Evolutionary conservation across 2,329 filamentous ascomycete genomes (phyloP).

Genomic region (Triangularia setosa): DNA sequence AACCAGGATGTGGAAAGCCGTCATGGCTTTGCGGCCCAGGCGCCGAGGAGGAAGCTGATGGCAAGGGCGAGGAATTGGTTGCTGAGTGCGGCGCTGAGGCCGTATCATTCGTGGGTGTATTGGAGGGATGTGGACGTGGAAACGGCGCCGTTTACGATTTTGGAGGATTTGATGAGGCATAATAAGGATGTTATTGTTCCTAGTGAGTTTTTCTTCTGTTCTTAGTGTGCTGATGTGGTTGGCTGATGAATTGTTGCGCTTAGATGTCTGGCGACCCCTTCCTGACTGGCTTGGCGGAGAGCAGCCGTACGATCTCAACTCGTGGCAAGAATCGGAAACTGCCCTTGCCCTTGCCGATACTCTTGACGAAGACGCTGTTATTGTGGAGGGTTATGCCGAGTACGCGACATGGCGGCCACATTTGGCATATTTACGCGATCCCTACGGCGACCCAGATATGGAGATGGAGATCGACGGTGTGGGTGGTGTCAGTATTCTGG

Average conservation of each 20-base stretch:
- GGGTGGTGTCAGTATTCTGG: conserved; percentile 93
- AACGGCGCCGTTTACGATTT: conserved; percentile 91
- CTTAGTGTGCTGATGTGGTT: not conserved
- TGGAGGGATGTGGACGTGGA: conserved; percentile 99
- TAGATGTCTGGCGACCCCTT: conserved; percentile 96
- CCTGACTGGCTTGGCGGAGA: conserved; percentile 98
- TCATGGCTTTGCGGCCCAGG: conserved; percentile 95
- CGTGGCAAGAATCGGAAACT: conserved; percentile 98
- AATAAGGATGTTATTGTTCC: conserved; percentile 99
- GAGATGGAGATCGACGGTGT: conserved; percentile 99
- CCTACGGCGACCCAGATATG: conserved; percentile 97
- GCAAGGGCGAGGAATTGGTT: conserved; percentile 97
- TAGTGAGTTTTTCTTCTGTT: conserved; percentile 65
- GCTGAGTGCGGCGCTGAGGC: conserved; percentile 83
- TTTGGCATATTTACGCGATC: conserved; percentile 91
- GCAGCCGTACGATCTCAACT: conserved; percentile 97
- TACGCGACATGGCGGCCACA: conserved; percentile 98
- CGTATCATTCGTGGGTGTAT: conserved; percentile 98
- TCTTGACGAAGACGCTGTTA: conserved; percentile 94
- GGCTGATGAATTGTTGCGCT: conserved; percentile 3
- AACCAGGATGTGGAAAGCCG: conserved; percentile 97
- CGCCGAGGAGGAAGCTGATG: conserved; percentile 91
- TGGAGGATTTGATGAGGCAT: conserved; percentile 97
- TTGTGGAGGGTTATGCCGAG: conserved; percentile 97
- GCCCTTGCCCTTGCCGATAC: conserved; percentile 90